Evolutionary conservation across 192 early-diverging fungal genomes (phyloP).

Genomic region (Rhizophagus clarus): DNA sequence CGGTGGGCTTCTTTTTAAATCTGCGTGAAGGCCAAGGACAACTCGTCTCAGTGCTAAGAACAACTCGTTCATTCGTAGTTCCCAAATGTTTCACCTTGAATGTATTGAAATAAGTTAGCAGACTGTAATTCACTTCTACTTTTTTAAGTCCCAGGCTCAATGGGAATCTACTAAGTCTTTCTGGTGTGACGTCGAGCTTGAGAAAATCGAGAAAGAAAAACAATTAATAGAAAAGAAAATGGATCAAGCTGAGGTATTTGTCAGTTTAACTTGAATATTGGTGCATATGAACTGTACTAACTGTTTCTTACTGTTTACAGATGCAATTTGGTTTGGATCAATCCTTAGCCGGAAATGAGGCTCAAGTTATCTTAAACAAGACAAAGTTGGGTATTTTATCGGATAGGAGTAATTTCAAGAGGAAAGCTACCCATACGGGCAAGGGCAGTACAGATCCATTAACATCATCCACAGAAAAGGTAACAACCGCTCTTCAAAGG

Average conservation of each 20-base stretch:
- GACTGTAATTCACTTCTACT: neutral
- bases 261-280: neutral
- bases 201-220: neutral
- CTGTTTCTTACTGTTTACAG: neutral
- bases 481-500: neutral
- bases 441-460: neutral
- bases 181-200: neutral
- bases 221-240: no score
- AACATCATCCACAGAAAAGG: neutral
- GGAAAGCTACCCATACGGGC: neutral
- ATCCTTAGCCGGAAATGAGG: conserved; percentile 15
- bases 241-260: neutral
- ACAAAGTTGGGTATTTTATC: conserved; percentile 8
- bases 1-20: conserved; percentile 25
- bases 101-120: conserved; percentile 8
- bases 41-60: conserved; percentile 27
- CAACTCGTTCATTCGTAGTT: conserved; percentile 29
- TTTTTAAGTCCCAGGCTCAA: conserved; percentile 21
- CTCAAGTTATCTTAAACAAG: conserved; percentile 1
- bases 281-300: conserved; percentile 13
- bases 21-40: conserved; percentile 26
- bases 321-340: conserved; percentile 16
- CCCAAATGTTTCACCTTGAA: neutral
- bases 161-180: conserved; percentile 9
- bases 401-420: neutral